These are phyloP conservation scores for Aspergillus homomorphus DNA, from an alignment of 495 filamentous ascomycete genomes.

Conservation along the genomic window DNA sequence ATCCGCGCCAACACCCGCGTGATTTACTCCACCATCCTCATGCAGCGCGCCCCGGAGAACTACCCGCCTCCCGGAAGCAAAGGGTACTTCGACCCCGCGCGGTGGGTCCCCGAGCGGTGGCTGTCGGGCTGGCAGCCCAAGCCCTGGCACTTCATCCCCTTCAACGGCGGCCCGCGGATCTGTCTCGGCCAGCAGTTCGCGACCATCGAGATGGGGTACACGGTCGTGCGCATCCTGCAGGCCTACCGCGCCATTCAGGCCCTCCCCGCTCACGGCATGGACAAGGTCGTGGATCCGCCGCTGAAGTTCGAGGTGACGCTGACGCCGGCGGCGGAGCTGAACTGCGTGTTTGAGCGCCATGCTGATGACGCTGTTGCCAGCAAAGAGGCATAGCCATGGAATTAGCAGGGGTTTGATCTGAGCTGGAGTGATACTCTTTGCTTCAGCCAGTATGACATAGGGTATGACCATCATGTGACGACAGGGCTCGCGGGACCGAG, in stretches of 20 bases:
- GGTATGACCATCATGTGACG: neutral
- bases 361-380: slow-evolving; percentile 15
- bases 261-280: slow-evolving; percentile 31
- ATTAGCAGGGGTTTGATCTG: neutral
- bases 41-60: slow-evolving; percentile 55
- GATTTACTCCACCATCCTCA: slow-evolving; percentile 50
- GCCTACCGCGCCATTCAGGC: slow-evolving; percentile 52
- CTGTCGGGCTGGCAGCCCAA: slow-evolving; percentile 60
- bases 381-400: neutral
- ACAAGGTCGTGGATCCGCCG: slow-evolving; percentile 35
- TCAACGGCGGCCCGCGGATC: slow-evolving; percentile 60
- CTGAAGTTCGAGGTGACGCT: slow-evolving; percentile 41
- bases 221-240: slow-evolving; percentile 59
- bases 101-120: slow-evolving; percentile 74
- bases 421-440: no score
- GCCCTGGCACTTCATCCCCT: slow-evolving; percentile 65
- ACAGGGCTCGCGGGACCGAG: neutral
- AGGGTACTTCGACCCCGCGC: slow-evolving; percentile 47
- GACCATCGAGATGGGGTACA: slow-evolving; percentile 59
- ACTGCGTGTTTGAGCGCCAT: slow-evolving; percentile 42
- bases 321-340: slow-evolving; percentile 39
- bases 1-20: slow-evolving; percentile 38
- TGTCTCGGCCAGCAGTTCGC: slow-evolving; percentile 65
- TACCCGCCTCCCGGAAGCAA: slow-evolving; percentile 48
- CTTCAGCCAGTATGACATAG: no score